Base-by-base conservation (phyloP, 176 grass and related monocot genomes). In the Rhynchospora pubera region DNA sequence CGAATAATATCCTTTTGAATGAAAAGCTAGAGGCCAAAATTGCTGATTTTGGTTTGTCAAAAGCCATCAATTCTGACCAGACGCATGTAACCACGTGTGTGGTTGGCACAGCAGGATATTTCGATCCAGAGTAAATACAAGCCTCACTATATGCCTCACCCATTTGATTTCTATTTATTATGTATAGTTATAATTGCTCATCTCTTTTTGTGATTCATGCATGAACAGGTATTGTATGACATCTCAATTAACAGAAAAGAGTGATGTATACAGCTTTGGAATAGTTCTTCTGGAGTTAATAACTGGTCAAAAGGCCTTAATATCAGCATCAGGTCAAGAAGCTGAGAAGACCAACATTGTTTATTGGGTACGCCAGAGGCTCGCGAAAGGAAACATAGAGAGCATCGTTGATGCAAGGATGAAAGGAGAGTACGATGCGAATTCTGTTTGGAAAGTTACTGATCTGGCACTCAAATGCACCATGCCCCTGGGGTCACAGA, bases 1-100 rank as follows among this genome's bases (percentile, higher is more conserved):
- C 79, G 0, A 42, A 34, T 4, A 96, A 96, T 26, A 92, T 96
- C 30, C 82, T 92, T 0, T 76, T 95, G 45, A 85, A 88, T 7
- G 1, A 58, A 1, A 85, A 80, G 0, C 6, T 90, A 1, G 74
- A 95, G 67, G 93, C 93, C 12, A 95, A 90, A 81, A 85, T 95
- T 7, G 90, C 90, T 2, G 88, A 95, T 59, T 95, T 95, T 53
- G 93, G 90, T 42, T 5, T 95, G 3, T 61, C 88, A 5, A 95
- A 78, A 83, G 45, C 88, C 10, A 64, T 90, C 19, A 1, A 62
- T 18, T 5, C 0, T 0, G 85, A 87, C 2, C 50, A 64, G 5
- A 89, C 82, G 4, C 80, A 86, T 1, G 45, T 89, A 12, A 90
- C 84, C 13, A 88, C 88, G 1, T 15, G 42, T 0, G 8, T 90